Evolutionary conservation across 768 basidiomycete genomes (phyloP).

Genomic region (Kwoniella pini): DNA sequence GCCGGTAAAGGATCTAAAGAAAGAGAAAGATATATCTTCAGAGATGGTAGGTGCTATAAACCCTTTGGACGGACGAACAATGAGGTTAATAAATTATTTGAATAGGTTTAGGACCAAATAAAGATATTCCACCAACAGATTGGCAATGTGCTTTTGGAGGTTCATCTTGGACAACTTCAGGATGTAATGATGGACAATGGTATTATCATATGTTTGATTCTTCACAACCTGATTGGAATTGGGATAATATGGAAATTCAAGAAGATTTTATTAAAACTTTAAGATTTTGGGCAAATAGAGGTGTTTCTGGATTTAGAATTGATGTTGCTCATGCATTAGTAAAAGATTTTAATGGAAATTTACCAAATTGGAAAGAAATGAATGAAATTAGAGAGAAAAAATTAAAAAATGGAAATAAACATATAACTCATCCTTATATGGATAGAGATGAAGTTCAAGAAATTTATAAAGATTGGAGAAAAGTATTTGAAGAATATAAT

Average conservation of each 20-base stretch:
- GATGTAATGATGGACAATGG: slow-evolving; percentile 38
- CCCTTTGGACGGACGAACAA: no score
- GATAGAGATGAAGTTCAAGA: slow-evolving; percentile 43
- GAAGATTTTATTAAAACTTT: slow-evolving; percentile 45
- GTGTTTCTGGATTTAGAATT: slow-evolving; percentile 44
- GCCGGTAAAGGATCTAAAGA: slow-evolving; percentile 32
- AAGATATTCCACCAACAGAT: slow-evolving; percentile 37
- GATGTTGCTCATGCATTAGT: slow-evolving; percentile 44
- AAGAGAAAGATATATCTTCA: slow-evolving; percentile 40
- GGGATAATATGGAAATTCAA: slow-evolving; percentile 40
- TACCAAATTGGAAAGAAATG: slow-evolving; percentile 29
- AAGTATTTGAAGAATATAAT: slow-evolving; percentile 44
- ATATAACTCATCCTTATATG: slow-evolving; percentile 28
- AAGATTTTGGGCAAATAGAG: slow-evolving; percentile 43
- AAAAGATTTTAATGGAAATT: slow-evolving; percentile 33
- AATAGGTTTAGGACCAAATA: slow-evolving; percentile 33
- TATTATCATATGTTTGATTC: slow-evolving; percentile 46
- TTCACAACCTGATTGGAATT: slow-evolving; percentile 47
- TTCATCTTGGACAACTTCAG: slow-evolving; percentile 38
- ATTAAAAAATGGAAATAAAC: slow-evolving; percentile 25
- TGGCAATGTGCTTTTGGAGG: slow-evolving; percentile 43
- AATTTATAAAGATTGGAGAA: slow-evolving; percentile 43
- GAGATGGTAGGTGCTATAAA: slow-evolving; percentile 42
- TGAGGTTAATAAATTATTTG: not conserved
- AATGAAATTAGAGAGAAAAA: slow-evolving; percentile 20